Percentiles rank a stretch among this genome's conserved stretches.
Conservation (phyloP, 345 rosid genomes). For the Salix suchowensis region DNA sequence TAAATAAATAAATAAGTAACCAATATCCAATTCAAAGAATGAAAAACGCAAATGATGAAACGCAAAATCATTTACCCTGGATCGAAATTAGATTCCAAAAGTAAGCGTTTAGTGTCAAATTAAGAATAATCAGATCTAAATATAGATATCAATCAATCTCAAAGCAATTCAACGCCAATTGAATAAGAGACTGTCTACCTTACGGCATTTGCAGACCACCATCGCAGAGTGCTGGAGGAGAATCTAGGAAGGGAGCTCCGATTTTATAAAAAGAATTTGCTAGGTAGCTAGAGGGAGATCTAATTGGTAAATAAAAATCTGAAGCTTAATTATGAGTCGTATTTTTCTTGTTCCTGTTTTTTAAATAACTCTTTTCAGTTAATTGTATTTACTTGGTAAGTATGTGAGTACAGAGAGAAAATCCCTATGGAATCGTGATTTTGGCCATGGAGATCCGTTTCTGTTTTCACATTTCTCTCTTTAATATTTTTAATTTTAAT, state of each 20-base stretch:
- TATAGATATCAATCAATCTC: background rate
- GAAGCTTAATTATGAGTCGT: background rate
- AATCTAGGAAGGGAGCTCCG: background rate
- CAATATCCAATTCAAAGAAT: background rate
- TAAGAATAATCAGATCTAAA: slow-evolving; percentile 17
- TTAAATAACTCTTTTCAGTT: background rate
- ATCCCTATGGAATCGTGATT: background rate
- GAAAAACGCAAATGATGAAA: background rate
- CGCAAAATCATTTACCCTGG: background rate
- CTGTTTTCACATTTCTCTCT: background rate
- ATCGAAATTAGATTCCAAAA: background rate
- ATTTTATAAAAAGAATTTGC: background rate
- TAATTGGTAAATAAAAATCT: background rate
- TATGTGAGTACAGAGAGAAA: background rate
- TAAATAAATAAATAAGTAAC: background rate
- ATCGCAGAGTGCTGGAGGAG: slow-evolving; percentile 3
- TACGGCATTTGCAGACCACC: slow-evolving; percentile 38
- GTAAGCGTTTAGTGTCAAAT: background rate
- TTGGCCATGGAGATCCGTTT: background rate
- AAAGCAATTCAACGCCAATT: background rate
- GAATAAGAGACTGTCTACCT: slow-evolving; percentile 14
- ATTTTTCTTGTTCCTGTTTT: background rate
- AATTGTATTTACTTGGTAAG: background rate
- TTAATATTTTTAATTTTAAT: background rate
- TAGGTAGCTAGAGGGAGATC: background rate